Evolutionary conservation across 1,284 basidiomycete species (phyloP).

Genomic region (Rhodotorula sp.): DNA sequence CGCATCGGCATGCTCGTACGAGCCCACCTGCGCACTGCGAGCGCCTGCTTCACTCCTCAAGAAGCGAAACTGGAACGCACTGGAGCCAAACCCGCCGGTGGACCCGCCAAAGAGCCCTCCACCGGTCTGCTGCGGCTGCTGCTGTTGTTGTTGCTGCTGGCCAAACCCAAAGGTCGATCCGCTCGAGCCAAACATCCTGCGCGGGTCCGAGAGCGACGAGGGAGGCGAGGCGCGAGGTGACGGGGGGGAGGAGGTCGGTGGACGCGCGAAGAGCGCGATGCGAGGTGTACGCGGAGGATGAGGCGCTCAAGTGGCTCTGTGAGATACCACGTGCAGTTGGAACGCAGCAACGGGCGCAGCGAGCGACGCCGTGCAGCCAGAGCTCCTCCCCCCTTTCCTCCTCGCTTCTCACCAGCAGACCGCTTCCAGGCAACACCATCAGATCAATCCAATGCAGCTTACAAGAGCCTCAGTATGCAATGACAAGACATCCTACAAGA

Average conservation of each 20-base stretch:
- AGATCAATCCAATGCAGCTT: background rate
- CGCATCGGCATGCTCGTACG: too few species aligned
- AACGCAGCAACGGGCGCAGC: too few species aligned
- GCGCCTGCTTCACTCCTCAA: background rate
- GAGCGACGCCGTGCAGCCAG: too few species aligned
- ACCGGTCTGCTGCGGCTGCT: constrained; percentile 17
- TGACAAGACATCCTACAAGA: background rate
- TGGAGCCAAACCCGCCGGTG: constrained; percentile 25
- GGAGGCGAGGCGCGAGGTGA: background rate
- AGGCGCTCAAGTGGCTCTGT: too few species aligned
- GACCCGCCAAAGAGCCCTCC: constrained; percentile 36
- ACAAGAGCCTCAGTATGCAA: background rate
- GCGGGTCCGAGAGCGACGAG: background rate
- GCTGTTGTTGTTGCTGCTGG: constrained; percentile 40
- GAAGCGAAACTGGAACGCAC: background rate
- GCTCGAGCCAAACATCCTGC: constrained; percentile 31
- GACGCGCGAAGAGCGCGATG: too few species aligned
- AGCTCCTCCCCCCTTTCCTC: too few species aligned
- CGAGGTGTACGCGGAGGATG: too few species aligned
- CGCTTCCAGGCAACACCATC: background rate
- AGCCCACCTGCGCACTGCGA: too few species aligned
- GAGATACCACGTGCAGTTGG: too few species aligned
- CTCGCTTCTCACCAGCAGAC: too few species aligned
- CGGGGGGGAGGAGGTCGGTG: background rate
- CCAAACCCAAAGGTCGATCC: constrained; percentile 35